phyloP scores from a whole-genome alignment of 2,329 filamentous ascomycete species.

The Sarocladium oryzae region DNA sequence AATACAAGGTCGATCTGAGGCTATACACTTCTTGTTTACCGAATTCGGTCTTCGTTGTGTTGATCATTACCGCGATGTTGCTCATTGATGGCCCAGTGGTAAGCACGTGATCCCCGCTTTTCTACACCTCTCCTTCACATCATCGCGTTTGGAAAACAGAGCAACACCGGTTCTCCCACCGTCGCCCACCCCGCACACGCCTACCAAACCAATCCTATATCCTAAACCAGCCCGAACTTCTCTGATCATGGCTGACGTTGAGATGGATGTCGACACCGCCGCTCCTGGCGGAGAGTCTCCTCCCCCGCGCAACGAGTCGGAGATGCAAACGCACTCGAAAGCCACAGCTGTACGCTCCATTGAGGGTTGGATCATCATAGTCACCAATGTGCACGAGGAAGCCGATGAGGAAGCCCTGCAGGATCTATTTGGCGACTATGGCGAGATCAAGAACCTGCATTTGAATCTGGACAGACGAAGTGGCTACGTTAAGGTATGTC shows the following conservation, averaged over 20 bases:
- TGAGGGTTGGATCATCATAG: conserved; percentile 83
- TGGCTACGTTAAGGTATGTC: conserved; percentile 75
- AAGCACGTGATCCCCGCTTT: too few species aligned
- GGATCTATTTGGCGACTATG: conserved; percentile 76
- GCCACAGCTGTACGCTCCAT: conserved; percentile 80
- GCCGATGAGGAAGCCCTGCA: conserved; percentile 77
- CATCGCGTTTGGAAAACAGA: too few species aligned
- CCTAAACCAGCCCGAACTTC: not conserved
- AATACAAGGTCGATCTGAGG: too few species aligned
- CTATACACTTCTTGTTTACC: too few species aligned
- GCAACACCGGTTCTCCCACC: not conserved
- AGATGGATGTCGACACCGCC: conserved; percentile 52
- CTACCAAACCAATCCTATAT: not conserved
- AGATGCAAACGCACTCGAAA: conserved; percentile 66
- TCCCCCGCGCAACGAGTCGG: conserved; percentile 42
- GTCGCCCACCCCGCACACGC: not conserved
- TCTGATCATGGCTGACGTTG: conserved; percentile 42
- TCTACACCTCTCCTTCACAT: too few species aligned
- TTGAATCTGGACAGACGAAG: conserved; percentile 76
- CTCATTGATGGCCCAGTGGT: too few species aligned
- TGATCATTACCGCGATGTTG: too few species aligned
- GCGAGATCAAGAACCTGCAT: conserved; percentile 82
- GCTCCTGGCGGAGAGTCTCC: conserved; percentile 29
- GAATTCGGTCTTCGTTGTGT: too few species aligned
- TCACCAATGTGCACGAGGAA: conserved; percentile 83